A percentile compares a stretch with the other conserved stretches of the same genome.
Evolutionary conservation across 305 asterid genomes (phyloP).

Genomic region (Euphrasia arctica): DNA sequence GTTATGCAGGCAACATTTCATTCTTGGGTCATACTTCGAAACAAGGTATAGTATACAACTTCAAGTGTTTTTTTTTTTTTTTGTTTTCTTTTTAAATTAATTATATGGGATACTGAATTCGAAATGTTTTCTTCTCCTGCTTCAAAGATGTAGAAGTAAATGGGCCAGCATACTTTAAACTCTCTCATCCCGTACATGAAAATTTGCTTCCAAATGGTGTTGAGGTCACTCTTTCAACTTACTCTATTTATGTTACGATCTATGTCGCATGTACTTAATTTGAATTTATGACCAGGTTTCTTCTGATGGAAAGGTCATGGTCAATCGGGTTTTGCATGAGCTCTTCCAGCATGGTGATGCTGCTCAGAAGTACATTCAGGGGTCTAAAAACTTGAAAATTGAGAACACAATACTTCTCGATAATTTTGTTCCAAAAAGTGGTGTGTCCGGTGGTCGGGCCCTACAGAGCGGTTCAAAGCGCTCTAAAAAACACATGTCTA

Average conservation of each 20-base stretch:
- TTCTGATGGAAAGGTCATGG: conserved; percentile 41
- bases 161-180: conserved; percentile 63
- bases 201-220: conserved; percentile 45
- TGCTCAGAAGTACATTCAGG: conserved; percentile 77
- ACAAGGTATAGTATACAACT: conserved; percentile 64
- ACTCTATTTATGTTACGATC: conserved; percentile 17
- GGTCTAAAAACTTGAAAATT: conserved; percentile 67
- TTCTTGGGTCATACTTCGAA: conserved; percentile 45
- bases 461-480: conserved; percentile 52
- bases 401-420: conserved; percentile 82
- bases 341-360: conserved; percentile 88
- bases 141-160: conserved; percentile 44
- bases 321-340: conserved; percentile 63
- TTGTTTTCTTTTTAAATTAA: too few relatives aligned
- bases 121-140: conserved; percentile 4
- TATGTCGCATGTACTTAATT: not conserved
- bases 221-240: conserved; percentile 43
- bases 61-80: not conserved
- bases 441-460: conserved; percentile 32
- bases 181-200: conserved; percentile 57
- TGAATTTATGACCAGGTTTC: conserved; percentile 35
- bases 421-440: conserved; percentile 55
- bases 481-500: conserved; percentile 75
- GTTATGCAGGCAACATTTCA: conserved; percentile 52
- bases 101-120: not conserved